A percentile compares a stretch with the other conserved stretches of the same genome.
These are phyloP conservation scores for Gentiana dahurica DNA, from an alignment of 257 asterid species.

Conservation along the genomic window DNA sequence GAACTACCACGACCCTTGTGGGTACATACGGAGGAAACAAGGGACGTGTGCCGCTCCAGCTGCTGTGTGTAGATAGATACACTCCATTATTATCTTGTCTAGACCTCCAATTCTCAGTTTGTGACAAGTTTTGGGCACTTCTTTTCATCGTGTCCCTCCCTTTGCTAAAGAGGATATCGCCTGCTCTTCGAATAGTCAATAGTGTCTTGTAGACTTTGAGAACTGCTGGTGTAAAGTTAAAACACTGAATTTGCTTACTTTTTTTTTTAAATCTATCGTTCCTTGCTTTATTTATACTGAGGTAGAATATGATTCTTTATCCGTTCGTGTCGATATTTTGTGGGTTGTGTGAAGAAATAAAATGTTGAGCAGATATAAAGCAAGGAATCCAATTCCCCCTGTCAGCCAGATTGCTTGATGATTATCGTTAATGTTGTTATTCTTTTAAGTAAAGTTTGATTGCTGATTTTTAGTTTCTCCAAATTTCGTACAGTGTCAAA, in stretches of 20 bases:
- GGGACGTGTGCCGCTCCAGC: background rate
- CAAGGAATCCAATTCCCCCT: constrained; percentile 35
- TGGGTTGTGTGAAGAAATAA: constrained; percentile 1
- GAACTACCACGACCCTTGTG: constrained; percentile 7
- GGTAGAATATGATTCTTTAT: constrained; percentile 7
- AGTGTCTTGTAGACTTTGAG: no score
- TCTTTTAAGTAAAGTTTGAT: no score
- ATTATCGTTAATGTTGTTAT: no score
- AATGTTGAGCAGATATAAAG: constrained; percentile 15
- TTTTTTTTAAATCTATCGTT: no score
- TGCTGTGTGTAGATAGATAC: background rate
- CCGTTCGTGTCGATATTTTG: constrained; percentile 5
- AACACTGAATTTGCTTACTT: no score
- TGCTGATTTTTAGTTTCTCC: no score
- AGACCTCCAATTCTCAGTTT: constrained; percentile 6
- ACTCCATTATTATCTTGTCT: constrained; percentile 2
- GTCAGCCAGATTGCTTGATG: background rate
- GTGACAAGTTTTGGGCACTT: constrained; percentile 4
- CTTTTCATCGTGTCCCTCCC: constrained; percentile 9
- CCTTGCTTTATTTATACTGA: constrained; percentile 1
- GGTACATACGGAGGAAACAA: background rate
- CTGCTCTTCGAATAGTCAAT: background rate
- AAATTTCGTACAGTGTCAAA: no score
- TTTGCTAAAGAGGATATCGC: background rate
- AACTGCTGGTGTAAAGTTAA: no score